Percentiles rank a stretch among this genome's conserved stretches.
phyloP scores from a whole-genome alignment of 2,329 filamentous ascomycete species.

The Chaetomium sp. region DNA sequence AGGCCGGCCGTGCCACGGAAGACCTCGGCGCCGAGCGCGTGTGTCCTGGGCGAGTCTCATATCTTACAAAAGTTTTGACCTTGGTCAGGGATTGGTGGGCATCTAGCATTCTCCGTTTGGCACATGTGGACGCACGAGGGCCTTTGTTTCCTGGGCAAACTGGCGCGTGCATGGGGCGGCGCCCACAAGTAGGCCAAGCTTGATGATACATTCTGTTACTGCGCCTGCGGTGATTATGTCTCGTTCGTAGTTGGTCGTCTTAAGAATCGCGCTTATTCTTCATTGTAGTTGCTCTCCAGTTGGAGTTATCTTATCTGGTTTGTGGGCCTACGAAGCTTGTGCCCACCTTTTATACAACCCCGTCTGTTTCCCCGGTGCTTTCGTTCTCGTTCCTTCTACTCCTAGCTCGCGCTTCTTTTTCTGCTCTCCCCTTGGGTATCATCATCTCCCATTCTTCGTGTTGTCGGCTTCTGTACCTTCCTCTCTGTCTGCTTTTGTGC shows the following conservation, averaged over 20 bases:
- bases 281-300: neutral
- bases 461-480: neutral
- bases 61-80: slow-evolving; percentile 61
- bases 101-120: slow-evolving; percentile 47
- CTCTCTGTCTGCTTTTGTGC: neutral
- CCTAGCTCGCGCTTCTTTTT: neutral
- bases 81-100: slow-evolving; percentile 56
- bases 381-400: neutral
- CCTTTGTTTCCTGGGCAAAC: slow-evolving; percentile 54
- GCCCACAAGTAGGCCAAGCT: slow-evolving; percentile 55
- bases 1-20: slow-evolving; percentile 48
- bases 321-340: neutral
- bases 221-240: slow-evolving; percentile 38
- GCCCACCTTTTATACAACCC: too few species aligned
- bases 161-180: slow-evolving; percentile 52
- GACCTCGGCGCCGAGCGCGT: slow-evolving; percentile 49
- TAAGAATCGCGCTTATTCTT: slow-evolving; percentile 7
- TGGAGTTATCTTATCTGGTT: neutral
- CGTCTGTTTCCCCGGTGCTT: too few species aligned
- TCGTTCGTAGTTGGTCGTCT: slow-evolving; percentile 34
- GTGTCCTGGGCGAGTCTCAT: slow-evolving; percentile 54
- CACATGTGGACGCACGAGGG: slow-evolving; percentile 51
- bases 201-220: slow-evolving; percentile 57
- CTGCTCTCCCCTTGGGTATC: neutral
- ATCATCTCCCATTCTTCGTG: neutral